Evolutionary conservation across 1,139 yeast genomes (phyloP).

Genomic region (Sugiyamaella pinicola): DNA sequence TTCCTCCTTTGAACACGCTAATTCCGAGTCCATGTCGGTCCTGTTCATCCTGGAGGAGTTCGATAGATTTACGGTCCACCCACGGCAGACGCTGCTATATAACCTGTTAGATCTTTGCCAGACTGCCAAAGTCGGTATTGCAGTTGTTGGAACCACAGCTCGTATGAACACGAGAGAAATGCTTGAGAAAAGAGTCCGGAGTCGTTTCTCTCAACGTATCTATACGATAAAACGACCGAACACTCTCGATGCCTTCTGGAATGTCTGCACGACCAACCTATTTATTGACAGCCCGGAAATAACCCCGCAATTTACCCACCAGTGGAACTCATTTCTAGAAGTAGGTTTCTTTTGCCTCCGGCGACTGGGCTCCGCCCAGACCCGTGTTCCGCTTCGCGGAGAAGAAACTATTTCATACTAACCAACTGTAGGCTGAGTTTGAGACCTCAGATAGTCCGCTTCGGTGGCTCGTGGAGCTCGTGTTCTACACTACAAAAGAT

Average conservation of each 20-base stretch:
- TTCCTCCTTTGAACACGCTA: constrained; percentile 44
- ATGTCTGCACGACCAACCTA: constrained; percentile 39
- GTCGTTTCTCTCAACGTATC: constrained; percentile 82
- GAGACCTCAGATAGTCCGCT: constrained; percentile 35
- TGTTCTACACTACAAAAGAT: constrained; percentile 63
- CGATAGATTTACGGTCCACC: constrained; percentile 64
- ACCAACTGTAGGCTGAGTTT: constrained; percentile 15
- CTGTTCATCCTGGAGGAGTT: constrained; percentile 83
- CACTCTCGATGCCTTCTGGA: constrained; percentile 42
- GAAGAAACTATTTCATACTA: neutral
- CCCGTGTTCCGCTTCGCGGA: neutral
- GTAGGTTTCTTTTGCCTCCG: constrained; percentile 19
- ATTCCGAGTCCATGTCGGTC: constrained; percentile 41
- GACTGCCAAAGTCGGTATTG: constrained; percentile 67
- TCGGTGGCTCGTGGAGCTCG: constrained; percentile 46
- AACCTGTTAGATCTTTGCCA: constrained; percentile 85
- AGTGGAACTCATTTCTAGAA: constrained; percentile 58
- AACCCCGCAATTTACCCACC: constrained; percentile 14
- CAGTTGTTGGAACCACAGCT: constrained; percentile 79
- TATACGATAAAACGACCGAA: constrained; percentile 59
- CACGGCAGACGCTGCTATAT: constrained; percentile 80
- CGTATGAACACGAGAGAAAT: constrained; percentile 75
- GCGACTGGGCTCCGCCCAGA: neutral
- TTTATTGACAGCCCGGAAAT: constrained; percentile 31
- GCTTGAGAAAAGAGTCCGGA: constrained; percentile 86